A percentile compares a stretch with the other conserved stretches of the same genome.
Conservation (phyloP, 2,329 filamentous ascomycete species). For the Aspergillus tamarii region DNA sequence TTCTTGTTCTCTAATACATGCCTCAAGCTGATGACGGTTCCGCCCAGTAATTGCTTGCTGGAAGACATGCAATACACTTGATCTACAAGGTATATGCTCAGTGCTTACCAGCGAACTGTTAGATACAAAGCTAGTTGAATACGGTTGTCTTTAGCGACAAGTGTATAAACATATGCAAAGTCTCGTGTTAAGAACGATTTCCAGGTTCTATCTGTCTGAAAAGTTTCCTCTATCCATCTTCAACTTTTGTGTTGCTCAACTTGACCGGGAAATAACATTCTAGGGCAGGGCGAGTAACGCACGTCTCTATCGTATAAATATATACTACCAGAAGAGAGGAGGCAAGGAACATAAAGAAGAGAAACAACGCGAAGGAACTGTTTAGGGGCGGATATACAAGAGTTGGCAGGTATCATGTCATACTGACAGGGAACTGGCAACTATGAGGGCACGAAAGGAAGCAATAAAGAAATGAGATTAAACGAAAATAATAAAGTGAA, state of each 20-base stretch:
- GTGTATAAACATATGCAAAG: not conserved
- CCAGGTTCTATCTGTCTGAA: not conserved
- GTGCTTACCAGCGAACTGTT: not conserved
- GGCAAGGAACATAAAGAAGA: not conserved
- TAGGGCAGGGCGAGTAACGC: not conserved
- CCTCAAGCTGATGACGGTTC: not conserved
- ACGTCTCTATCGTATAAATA: conserved; percentile 3
- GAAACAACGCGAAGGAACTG: not conserved
- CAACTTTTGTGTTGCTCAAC: not conserved
- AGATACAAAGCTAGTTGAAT: not conserved
- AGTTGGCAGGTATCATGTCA: conserved; percentile 7
- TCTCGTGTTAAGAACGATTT: not conserved
- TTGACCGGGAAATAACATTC: conserved; percentile 15
- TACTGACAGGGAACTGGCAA: conserved; percentile 6
- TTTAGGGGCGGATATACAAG: conserved; percentile 13
- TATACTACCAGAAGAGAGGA: not conserved
- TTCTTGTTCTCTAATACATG: not conserved
- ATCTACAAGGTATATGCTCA: not conserved
- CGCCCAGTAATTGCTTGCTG: not conserved
- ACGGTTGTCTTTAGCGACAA: not conserved
- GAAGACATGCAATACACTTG: not conserved
- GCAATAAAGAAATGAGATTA: conserved; percentile 6
- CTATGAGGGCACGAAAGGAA: conserved; percentile 9
- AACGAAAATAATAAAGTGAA: not conserved
- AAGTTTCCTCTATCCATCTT: not conserved